Evolutionary conservation across 2,329 filamentous ascomycete genomes (phyloP), one percentile per base, ranked within the genome.

Genomic region (Aspergillus unguis): DNA sequence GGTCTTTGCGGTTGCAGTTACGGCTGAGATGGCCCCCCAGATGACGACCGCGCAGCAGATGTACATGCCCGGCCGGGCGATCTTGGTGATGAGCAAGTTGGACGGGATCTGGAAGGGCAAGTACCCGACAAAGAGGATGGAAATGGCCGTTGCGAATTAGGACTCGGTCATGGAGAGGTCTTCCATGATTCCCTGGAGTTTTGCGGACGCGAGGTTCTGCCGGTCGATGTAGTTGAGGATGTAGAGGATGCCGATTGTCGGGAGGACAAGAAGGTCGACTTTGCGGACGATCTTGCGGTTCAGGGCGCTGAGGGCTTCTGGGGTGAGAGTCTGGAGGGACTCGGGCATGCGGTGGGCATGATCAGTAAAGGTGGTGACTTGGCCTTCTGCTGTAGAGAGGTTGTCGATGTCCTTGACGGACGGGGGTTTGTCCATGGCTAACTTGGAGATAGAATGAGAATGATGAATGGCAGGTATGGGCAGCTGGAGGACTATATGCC

Each of bases 11-110:
- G 74, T 71, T 10, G 82, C 82, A 0, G 78, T 83, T 2, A 81
- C 69, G 0, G 80, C 84, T 1, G 81, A 84, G 37, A 85, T 77
- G 26, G 82, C 62, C 27, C 83, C 83, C 83, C 83, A 86, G 23
- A 84, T 59, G 27, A 80, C 60, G 77, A 85, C 85, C 27, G 77
- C 77, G 17, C 60, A 64, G 0, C 78, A 79, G 6, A 82, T 75
- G 55, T 81, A 81, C 26, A 81, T 65, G 2, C 72, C 76, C 4
- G 79, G 79, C 48, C 74, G 75, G 5, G 73, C 69, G 38, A 79
- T 72, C 56, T 78, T 78, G 45, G 76, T 85, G n/a, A 79, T 62
- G 48, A 77, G 71, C 25, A 79, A 63, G 55, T 79, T 79, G 33
- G 74, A 77, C 4, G 76, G 76, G 3, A 82, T 70, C 36, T 69